Evolutionary conservation across 139 green algal genomes (phyloP).

Genomic region (Chlorella sp.): DNA sequence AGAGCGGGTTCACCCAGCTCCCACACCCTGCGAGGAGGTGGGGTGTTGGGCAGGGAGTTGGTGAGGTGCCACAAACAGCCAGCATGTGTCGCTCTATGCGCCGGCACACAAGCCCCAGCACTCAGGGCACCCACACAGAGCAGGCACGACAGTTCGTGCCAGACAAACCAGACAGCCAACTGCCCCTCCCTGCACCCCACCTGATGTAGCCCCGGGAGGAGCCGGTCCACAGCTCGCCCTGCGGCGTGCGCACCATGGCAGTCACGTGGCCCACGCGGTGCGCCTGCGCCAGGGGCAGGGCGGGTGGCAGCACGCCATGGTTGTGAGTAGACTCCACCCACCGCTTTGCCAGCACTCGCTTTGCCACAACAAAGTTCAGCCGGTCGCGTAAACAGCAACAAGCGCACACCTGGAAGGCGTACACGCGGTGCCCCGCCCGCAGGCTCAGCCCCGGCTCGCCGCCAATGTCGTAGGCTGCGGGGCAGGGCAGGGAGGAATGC

Average conservation of each 20-base stretch:
- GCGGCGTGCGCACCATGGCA: conserved; percentile 46
- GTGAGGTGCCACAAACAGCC: not conserved
- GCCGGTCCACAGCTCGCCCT: conserved; percentile 79
- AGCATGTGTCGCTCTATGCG: too few relatives aligned
- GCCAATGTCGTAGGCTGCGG: conserved; percentile 32
- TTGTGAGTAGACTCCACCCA: too few relatives aligned
- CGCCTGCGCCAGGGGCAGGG: conserved; percentile 4
- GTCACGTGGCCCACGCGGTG: conserved; percentile 50
- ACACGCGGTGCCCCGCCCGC: not conserved
- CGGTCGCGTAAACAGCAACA: too few relatives aligned
- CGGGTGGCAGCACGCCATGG: too few relatives aligned
- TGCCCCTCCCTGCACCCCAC: not conserved
- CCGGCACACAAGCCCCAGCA: not conserved
- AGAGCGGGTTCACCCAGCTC: conserved; percentile 19
- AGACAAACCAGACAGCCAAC: conserved; percentile 1
- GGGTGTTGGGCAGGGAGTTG: not conserved
- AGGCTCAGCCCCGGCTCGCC: conserved; percentile 28
- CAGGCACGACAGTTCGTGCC: conserved; percentile 17
- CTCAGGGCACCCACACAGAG: not conserved
- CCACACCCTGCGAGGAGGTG: conserved; percentile 2
- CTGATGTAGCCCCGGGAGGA: conserved; percentile 59
- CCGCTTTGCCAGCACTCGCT: too few relatives aligned
- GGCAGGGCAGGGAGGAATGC: not conserved
- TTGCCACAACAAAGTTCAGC: too few relatives aligned
- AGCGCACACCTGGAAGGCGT: conserved; percentile 31